Base-by-base conservation (phyloP, 345 rosid genomes). In the Moringa oleifera region DNA sequence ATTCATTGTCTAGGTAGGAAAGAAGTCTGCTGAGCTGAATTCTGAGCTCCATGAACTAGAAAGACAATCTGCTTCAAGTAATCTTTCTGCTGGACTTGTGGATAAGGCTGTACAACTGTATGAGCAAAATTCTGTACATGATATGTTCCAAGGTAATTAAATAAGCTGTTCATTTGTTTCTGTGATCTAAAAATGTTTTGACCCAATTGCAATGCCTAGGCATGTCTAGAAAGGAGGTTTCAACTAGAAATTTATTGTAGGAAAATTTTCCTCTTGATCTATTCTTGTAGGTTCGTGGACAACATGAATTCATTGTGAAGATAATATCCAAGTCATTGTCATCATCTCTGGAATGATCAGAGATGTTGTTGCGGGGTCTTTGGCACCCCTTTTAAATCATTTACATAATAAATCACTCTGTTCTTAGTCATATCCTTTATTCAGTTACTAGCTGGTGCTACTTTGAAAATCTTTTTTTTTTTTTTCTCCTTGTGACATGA, bases 81-180 rank as follows among this genome's bases (percentile, higher is more conserved):
- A 79, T 74, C 69, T 51, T 53, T 81, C 71, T 59, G 59, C 83
- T 46, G 82, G 77, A 63, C 75, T 82, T 51, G 69, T 74, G 50
- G 74, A 71, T 55, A 90, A 90, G 74, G 84, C 80, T 51, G 58
- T 82, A 31, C 75, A 79, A 73, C 23, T 69, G 52, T 81, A 72
- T 69, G 83, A 84, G 50, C 76, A 82, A 52, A 63, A 76, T 50
- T 81, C 84, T 54, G 53, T 55, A 3, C 76, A 73, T 45, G 78
- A 78, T 37, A 65, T 81, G 80, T 78, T 82, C 73, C 74, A 77
- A 77, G 99, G 99, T 94, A 65, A 68, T 61, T 62, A 53, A 57
- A 37, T 20, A 59, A 23, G 54, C 64, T 11, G 13, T 59, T 64
- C 25, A 7, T 59, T 23, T 23, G 23, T 46, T 62, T 59, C 33